phyloP scores from a whole-genome alignment of 1,284 basidiomycete genomes.

The Cutaneotrichosporon dermatis region DNA sequence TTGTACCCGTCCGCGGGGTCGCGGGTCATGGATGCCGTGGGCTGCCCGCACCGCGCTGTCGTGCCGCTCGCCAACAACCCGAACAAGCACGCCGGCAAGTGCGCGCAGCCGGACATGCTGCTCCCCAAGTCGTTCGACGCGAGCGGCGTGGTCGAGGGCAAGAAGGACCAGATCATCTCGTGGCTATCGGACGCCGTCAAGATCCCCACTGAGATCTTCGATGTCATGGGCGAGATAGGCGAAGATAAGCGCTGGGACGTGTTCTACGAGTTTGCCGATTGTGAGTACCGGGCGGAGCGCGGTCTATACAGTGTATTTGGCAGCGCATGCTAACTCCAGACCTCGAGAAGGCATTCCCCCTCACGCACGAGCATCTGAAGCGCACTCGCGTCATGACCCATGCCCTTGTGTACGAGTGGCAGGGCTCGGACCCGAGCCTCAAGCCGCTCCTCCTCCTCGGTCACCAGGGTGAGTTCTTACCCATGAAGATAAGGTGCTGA shows the following conservation, averaged over 20 bases:
- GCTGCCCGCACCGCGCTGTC: neutral
- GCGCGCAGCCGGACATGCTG: conserved; percentile 7
- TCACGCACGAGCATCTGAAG: conserved; percentile 53
- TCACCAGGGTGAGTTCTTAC: conserved; percentile 54
- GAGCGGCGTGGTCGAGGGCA: conserved; percentile 20
- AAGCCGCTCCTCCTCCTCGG: conserved; percentile 64
- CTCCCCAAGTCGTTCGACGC: conserved; percentile 20
- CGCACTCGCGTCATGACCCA: conserved; percentile 61
- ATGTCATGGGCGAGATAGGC: conserved; percentile 46
- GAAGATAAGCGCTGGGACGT: conserved; percentile 47
- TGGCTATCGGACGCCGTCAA: conserved; percentile 42
- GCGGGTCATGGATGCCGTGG: neutral
- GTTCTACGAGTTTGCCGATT: conserved; percentile 45
- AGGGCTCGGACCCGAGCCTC: conserved; percentile 56
- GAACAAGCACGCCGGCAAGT: conserved; percentile 1
- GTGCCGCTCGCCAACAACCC: neutral
- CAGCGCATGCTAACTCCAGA: conserved; percentile 22
- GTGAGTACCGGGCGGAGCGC: conserved; percentile 21
- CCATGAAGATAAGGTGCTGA: neutral
- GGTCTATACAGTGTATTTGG: too few relatives aligned
- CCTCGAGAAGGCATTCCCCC: conserved; percentile 45
- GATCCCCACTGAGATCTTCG: conserved; percentile 47
- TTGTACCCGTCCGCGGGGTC: neutral
- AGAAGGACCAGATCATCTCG: conserved; percentile 31
- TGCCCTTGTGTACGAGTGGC: conserved; percentile 62